Base-by-base conservation (phyloP, 306 rosid species). In the Albizia julibrissin region DNA sequence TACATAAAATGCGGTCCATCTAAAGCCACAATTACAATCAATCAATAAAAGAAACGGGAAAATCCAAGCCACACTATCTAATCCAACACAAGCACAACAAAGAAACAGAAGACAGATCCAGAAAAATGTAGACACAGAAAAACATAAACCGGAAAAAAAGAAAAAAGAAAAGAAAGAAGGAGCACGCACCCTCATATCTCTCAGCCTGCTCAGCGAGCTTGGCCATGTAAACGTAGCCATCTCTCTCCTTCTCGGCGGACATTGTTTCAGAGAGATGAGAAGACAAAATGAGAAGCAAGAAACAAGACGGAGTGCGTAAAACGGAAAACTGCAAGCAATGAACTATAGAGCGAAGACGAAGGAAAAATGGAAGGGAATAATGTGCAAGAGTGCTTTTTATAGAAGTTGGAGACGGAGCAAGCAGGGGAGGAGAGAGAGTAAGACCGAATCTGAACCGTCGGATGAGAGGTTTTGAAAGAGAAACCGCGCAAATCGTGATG, bases 191-290 rank as follows among this genome's bases (percentile, higher is more conserved):
- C 69, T 94, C 98, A 70, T 94, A 94, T 81, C 98, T 89, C 84
- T 94, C 98, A 40, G 98, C 97, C 69, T 92, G 98, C 76, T 94
- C 98, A 40, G 97, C 84, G 34, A 94, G 96, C 85, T 94, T 94
- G 89, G 98, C 96, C 90, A 89, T n/a, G 91, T 92, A 94, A 76
- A 94, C 97, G 84, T 91, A 95, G 34, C 93, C 88, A 85, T 92
- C 97, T 87, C 98, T 86, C 90, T 92, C 94, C 82, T 92, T 92
- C 87, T 91, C 94, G 47, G 91, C 29, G 44, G 94, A 81, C 97
- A 90, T 92, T 59, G 89, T 80, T 65, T 78, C 44, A 84, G 88
- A 80, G 83, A 83, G 88, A 72, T 64, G 27, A 37, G 67, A 68
- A 16, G 80, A 24, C 37, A 27, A 64, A 46, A 33, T n/a, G 72